A percentile compares a stretch with the other conserved stretches of the same genome.
Evolutionary conservation across 1,284 basidiomycete species (phyloP).

Genomic region (Waitea zeae): DNA sequence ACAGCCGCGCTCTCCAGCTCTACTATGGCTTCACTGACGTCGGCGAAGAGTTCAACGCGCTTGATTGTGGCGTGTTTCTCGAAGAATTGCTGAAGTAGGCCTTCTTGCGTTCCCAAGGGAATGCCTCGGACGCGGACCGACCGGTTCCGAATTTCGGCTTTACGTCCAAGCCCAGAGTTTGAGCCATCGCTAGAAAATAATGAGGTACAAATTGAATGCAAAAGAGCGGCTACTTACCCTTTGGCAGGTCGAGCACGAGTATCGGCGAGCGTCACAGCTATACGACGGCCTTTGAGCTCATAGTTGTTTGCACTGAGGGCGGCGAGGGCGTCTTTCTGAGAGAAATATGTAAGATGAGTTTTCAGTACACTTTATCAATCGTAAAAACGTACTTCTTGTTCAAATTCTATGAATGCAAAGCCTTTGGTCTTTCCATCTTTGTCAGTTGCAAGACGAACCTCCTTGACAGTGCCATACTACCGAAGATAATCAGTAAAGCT

Average conservation of each 20-base stretch:
- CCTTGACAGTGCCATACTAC: conserved; percentile 73
- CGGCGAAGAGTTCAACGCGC: conserved; percentile 59
- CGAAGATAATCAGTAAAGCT: conserved; percentile 2
- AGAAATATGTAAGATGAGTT: conserved; percentile 1
- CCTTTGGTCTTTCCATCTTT: conserved; percentile 62
- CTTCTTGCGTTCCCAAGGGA: conserved; percentile 66
- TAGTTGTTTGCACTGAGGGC: conserved; percentile 71
- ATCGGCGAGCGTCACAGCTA: conserved; percentile 73
- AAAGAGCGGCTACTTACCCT: conserved; percentile 18
- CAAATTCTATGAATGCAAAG: conserved; percentile 89
- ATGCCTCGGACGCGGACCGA: conserved; percentile 63
- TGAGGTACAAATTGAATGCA: too few species aligned
- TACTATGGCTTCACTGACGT: conserved; percentile 53
- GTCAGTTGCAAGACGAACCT: conserved; percentile 64
- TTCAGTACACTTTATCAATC: neutral
- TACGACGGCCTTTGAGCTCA: conserved; percentile 70
- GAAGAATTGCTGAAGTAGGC: conserved; percentile 71
- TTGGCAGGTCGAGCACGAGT: conserved; percentile 42
- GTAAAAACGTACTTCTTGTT: conserved; percentile 40
- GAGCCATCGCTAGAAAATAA: conserved; percentile 19
- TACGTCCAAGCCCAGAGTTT: conserved; percentile 35
- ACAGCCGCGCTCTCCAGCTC: conserved; percentile 65
- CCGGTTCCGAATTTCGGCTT: conserved; percentile 46
- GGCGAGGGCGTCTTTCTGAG: conserved; percentile 50
- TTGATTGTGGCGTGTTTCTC: conserved; percentile 64